These are phyloP conservation scores for Spirogloea muscicola DNA, from an alignment of 139 green algal species.

Conservation along the genomic window DNA sequence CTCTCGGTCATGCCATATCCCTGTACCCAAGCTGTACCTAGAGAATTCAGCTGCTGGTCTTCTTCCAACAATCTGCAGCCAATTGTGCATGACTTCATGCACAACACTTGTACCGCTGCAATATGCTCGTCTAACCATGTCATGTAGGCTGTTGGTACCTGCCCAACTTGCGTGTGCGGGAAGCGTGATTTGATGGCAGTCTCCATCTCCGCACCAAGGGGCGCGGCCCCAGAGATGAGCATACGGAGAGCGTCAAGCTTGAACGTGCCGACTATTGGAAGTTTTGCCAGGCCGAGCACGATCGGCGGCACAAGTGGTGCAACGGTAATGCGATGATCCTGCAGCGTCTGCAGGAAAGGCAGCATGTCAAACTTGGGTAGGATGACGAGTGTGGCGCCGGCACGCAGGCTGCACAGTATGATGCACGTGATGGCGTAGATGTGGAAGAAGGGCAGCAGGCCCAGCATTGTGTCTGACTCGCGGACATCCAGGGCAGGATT, in stretches of 20 bases:
- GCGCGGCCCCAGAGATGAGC: constrained; percentile 20
- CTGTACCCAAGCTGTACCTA: constrained; percentile 55
- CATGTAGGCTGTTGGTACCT: no score
- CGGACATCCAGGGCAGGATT: no score
- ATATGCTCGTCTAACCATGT: no score
- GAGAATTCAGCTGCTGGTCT: no score
- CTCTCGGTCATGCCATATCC: constrained; percentile 72
- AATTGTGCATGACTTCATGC: no score
- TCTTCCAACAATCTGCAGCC: no score
- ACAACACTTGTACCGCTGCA: no score
- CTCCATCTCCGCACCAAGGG: constrained; percentile 17
- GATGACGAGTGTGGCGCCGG: constrained; percentile 5
- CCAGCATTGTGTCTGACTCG: no score
- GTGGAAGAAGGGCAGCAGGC: constrained; percentile 45
- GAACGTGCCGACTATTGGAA: constrained; percentile 24
- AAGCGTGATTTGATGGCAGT: not conserved
- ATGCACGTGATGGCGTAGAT: constrained; percentile 46
- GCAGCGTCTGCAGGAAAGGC: constrained; percentile 10
- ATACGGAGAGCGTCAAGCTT: constrained; percentile 5
- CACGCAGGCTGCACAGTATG: constrained; percentile 2
- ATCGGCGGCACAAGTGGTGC: constrained; percentile 27
- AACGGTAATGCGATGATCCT: constrained; percentile 6
- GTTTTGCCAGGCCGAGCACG: constrained; percentile 40
- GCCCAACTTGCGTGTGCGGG: not conserved
- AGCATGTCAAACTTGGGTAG: constrained; percentile 37